These are phyloP conservation scores for Mortierella sp. DNA, from an alignment of 371 early-diverging fungal genomes.

Conservation along the genomic window DNA sequence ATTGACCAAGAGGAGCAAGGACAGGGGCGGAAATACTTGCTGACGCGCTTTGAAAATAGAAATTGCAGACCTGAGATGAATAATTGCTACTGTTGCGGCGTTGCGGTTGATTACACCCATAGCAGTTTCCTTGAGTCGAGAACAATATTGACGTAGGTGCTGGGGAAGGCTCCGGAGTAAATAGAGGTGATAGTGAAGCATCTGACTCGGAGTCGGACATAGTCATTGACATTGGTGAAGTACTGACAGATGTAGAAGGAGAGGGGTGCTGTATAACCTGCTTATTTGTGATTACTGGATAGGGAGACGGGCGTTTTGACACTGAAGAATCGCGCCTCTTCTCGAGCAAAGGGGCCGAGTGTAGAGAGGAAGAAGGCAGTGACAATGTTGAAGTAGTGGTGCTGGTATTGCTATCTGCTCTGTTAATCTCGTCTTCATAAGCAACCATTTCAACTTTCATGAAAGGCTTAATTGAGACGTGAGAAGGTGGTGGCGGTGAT, in stretches of 20 bases:
- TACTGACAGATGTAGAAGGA: slow-evolving; percentile 31
- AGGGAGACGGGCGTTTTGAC: slow-evolving; percentile 22
- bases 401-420: not conserved
- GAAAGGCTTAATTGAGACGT: slow-evolving; percentile 30
- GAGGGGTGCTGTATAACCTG: slow-evolving; percentile 17
- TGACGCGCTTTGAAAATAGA: not conserved
- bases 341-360: slow-evolving; percentile 1
- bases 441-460: slow-evolving; percentile 31
- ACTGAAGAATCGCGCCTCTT: not conserved
- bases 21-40: slow-evolving; percentile 3
- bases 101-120: not conserved
- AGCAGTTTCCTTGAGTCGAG: not conserved
- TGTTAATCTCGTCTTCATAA: slow-evolving; percentile 13
- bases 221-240: slow-evolving; percentile 42
- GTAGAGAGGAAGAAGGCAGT: slow-evolving; percentile 33
- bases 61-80: not conserved
- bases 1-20: slow-evolving; percentile 14
- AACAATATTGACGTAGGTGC: slow-evolving; percentile 18
- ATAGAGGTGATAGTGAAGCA: slow-evolving; percentile 36
- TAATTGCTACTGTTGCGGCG: slow-evolving; percentile 1
- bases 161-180: slow-evolving; percentile 55
- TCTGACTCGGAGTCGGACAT: slow-evolving; percentile 50
- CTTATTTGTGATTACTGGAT: slow-evolving; percentile 13
- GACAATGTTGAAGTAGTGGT: slow-evolving; percentile 3
- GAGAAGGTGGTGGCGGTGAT: not conserved